phyloP scores from a whole-genome alignment of 164 flowering plant species.

The Cinnamomum micranthum region DNA sequence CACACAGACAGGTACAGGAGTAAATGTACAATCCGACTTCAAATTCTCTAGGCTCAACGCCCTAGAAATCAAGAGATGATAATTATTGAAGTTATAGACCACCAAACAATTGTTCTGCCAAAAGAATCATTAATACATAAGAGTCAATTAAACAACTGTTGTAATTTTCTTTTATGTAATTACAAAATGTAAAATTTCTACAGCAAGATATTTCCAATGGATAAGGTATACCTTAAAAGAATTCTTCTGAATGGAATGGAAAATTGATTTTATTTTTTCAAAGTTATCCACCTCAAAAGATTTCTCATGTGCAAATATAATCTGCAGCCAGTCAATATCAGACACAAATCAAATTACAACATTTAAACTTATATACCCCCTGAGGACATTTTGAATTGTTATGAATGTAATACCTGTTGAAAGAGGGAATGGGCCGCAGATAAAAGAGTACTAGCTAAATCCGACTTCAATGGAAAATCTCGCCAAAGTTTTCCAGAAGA shows the following conservation, averaged over 20 bases:
- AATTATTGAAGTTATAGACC: no score
- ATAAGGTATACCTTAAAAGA: slow-evolving; percentile 27
- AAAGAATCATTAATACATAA: no score
- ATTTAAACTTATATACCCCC: neutral
- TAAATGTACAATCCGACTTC: no score
- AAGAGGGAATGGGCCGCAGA: slow-evolving; percentile 56
- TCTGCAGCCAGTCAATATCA: slow-evolving; percentile 36
- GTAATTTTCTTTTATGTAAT: no score
- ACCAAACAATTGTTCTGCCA: no score
- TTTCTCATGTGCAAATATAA: slow-evolving; percentile 64
- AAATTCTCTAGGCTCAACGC: no score
- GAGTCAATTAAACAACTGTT: no score
- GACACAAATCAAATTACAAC: neutral
- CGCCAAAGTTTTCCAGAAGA: slow-evolving; percentile 59
- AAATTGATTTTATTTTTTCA: slow-evolving; percentile 38
- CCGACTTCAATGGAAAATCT: slow-evolving; percentile 20
- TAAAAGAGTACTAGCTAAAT: slow-evolving; percentile 32
- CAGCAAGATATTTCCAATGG: neutral
- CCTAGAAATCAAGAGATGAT: no score
- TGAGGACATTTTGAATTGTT: neutral
- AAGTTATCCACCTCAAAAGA: slow-evolving; percentile 54
- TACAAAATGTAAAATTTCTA: neutral
- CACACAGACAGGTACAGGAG: no score
- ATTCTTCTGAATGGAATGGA: slow-evolving; percentile 25
- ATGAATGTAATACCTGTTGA: slow-evolving; percentile 45